phyloP scores from a whole-genome alignment of 345 rosid species.

The Melaleuca quinquenervia region DNA sequence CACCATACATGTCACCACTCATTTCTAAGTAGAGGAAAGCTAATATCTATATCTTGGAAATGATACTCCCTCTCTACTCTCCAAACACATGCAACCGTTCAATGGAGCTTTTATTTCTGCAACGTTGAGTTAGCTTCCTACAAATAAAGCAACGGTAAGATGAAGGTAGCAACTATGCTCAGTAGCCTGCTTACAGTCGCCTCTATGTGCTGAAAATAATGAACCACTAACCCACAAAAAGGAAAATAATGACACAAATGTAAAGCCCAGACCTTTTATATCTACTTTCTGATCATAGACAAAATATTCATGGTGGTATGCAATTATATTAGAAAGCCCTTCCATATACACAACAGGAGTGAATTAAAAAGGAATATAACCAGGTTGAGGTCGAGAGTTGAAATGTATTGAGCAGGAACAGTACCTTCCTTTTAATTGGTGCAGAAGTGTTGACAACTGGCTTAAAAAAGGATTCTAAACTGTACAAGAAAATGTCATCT shows the following conservation, averaged over 20 bases:
- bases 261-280: not conserved
- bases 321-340: not conserved
- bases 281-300: not conserved
- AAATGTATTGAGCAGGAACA: not conserved
- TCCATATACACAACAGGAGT: not conserved
- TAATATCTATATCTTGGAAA: not conserved
- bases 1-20: not conserved
- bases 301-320: not conserved
- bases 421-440: conserved; percentile 76
- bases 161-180: not conserved
- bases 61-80: not conserved
- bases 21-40: not conserved
- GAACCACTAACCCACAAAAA: not conserved
- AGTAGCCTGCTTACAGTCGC: not conserved
- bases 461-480: conserved; percentile 81
- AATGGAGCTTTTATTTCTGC: not conserved
- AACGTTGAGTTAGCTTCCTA: not conserved
- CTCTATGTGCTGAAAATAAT: not conserved
- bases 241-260: not conserved
- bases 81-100: not conserved
- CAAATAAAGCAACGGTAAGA: not conserved
- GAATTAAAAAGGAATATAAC: not conserved
- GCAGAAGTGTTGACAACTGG: conserved; percentile 46
- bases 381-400: not conserved
- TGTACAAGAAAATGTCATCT: conserved; percentile 6